Evolutionary conservation across 805 yeast species (phyloP), one percentile per base, ranked within the genome.

Genomic region (Kazachstania bromeliacearum): DNA sequence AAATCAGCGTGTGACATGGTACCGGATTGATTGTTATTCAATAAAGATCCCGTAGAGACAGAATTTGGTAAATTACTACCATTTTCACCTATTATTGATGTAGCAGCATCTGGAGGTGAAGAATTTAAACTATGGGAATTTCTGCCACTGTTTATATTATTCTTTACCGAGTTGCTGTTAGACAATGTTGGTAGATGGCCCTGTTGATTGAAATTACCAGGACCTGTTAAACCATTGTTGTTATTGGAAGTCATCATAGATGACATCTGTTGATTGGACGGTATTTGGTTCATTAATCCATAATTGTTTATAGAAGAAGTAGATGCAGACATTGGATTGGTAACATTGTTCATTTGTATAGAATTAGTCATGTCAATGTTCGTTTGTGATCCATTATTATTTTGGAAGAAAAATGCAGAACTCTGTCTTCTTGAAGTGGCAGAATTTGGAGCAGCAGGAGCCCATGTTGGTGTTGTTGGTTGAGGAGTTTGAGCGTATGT

Each of bases 1-100:
- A 82, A 65, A 53, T 82, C 92, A 63, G 71, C 66, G 38, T 66
- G 69, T 5, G 69, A 61, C 16, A 57, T 52, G 15, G 47, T n/a
- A n/a, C n/a, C n/a, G n/a, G n/a, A n/a, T n/a, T n/a, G n/a, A n/a
- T n/a, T n/a, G n/a, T n/a, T n/a, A n/a, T n/a, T n/a, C n/a, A n/a
- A n/a, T n/a, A n/a, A n/a, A n/a, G n/a, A n/a, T n/a, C n/a, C n/a
- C n/a, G n/a, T n/a, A n/a, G n/a, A n/a, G n/a, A n/a, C n/a, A n/a
- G n/a, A 7, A 25, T 25, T 25, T 15, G 14, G n/a, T 10, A 15
- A 7, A 12, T 25, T 25, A 25, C 14, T 15, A n/a, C n/a, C n/a
- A n/a, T n/a, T n/a, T n/a, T n/a, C n/a, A n/a, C n/a, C n/a, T n/a
- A n/a, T n/a, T n/a, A n/a, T n/a, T n/a, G n/a, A n/a, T n/a, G n/a